Evolutionary conservation across 345 rosid genomes (phyloP).

Genomic region (Syzygium aqueum): DNA sequence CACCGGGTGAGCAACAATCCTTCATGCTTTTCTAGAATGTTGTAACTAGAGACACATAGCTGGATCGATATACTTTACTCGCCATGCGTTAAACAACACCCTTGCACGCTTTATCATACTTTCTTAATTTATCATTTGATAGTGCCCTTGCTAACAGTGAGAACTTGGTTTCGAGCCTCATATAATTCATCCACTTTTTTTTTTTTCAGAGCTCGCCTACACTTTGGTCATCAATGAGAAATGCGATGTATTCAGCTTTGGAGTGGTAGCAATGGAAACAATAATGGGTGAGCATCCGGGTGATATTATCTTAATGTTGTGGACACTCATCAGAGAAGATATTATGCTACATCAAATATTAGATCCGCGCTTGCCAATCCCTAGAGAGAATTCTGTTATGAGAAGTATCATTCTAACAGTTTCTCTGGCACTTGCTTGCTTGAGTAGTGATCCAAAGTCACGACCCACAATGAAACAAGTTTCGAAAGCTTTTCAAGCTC

Average conservation of each 20-base stretch:
- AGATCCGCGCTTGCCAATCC: no score
- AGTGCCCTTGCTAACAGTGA: not conserved
- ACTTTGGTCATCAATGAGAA: slow-evolving; percentile 11
- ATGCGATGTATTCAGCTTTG: slow-evolving; percentile 14
- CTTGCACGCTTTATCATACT: not conserved
- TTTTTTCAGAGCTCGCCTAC: slow-evolving; percentile 13
- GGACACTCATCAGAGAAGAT: not conserved
- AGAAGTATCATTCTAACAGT: not conserved
- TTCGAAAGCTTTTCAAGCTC: not conserved
- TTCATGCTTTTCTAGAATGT: not conserved
- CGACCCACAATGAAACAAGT: slow-evolving; percentile 4
- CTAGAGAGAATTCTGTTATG: no score
- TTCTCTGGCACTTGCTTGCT: slow-evolving; percentile 3
- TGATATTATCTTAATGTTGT: no score
- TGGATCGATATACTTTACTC: not conserved
- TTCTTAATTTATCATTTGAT: not conserved
- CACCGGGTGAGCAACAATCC: slow-evolving; percentile 5
- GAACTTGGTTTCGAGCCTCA: not conserved
- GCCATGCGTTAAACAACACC: not conserved
- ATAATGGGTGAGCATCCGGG: slow-evolving; percentile 2
- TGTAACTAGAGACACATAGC: not conserved
- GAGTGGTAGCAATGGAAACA: slow-evolving; percentile 9
- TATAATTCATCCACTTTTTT: not conserved
- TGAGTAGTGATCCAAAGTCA: not conserved
- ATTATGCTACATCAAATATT: not conserved